phyloP scores from a whole-genome alignment of 345 rosid genomes.

The Hibiscus trionum region DNA sequence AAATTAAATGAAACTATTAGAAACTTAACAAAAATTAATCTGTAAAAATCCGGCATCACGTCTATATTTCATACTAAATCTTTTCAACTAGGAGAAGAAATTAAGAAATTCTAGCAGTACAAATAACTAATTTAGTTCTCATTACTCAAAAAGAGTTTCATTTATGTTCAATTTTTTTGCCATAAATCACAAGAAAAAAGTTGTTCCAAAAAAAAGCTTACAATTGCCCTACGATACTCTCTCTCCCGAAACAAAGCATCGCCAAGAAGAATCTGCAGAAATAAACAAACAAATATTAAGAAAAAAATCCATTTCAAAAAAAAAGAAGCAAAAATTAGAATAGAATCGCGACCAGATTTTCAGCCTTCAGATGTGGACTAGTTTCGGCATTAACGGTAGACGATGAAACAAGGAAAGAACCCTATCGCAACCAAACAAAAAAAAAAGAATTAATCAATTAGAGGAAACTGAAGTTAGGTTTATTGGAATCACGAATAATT shows the following conservation, averaged over 20 bases:
- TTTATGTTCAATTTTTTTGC: not conserved
- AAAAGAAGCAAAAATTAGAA: not conserved
- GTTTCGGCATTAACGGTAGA: constrained; percentile 61
- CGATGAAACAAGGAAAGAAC: constrained; percentile 80
- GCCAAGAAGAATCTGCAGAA: constrained; percentile 72
- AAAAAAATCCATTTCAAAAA: not conserved
- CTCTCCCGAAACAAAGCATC: constrained; percentile 79
- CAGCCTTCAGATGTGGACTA: constrained; percentile 80
- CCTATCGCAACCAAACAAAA: constrained; percentile 27
- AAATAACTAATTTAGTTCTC: not conserved
- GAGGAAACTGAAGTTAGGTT: not conserved
- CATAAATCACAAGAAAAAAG: not conserved
- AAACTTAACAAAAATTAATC: not conserved
- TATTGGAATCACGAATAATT: constrained; percentile 1
- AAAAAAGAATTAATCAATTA: not conserved
- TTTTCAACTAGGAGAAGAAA: not conserved
- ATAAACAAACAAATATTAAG: constrained; percentile 2
- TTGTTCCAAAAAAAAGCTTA: constrained; percentile 27
- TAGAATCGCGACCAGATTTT: constrained; percentile 49
- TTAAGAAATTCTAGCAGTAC: not conserved
- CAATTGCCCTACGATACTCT: constrained; percentile 81
- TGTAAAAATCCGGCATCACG: not conserved
- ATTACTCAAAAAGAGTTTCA: not conserved
- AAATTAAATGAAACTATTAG: not conserved
- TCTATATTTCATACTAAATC: not conserved